Conservation (phyloP, 306 rosid species). For the Phaseolus lunatus region DNA sequence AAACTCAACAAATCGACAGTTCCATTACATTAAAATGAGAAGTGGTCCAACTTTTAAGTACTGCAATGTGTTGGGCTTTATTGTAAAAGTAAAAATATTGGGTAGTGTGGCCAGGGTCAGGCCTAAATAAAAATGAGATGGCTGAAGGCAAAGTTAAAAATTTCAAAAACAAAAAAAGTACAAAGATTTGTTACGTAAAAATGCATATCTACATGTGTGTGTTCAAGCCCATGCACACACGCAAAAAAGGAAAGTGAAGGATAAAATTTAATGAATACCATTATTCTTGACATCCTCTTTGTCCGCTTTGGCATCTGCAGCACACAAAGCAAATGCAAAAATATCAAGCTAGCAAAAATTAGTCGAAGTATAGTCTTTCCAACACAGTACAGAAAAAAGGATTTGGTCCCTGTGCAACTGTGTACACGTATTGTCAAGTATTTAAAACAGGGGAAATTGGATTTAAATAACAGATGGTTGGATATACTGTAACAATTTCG, state of each 20-base stretch:
- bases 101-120: neutral
- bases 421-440: neutral
- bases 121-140: constrained; percentile 4
- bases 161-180: neutral
- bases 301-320: constrained; percentile 76
- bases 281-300: constrained; percentile 77
- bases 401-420: constrained; percentile 7
- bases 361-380: constrained; percentile 33
- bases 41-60: constrained; percentile 32
- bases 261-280: constrained; percentile 52
- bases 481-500: constrained; percentile 21
- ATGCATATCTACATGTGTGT: neutral
- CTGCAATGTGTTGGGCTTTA: constrained; percentile 9
- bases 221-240: neutral
- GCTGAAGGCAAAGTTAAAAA: constrained; percentile 4
- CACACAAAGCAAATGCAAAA: constrained; percentile 42
- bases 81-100: neutral
- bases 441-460: constrained; percentile 22
- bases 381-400: constrained; percentile 22
- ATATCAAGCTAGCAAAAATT: constrained; percentile 32
- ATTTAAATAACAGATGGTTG: constrained; percentile 22
- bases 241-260: constrained; percentile 32
- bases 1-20: constrained; percentile 28
- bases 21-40: constrained; percentile 23
- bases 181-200: neutral